Evolutionary conservation across 495 filamentous ascomycete species (phyloP), one percentile per base, ranked within the genome.

Genomic region (Talaromyces stipitatus): DNA sequence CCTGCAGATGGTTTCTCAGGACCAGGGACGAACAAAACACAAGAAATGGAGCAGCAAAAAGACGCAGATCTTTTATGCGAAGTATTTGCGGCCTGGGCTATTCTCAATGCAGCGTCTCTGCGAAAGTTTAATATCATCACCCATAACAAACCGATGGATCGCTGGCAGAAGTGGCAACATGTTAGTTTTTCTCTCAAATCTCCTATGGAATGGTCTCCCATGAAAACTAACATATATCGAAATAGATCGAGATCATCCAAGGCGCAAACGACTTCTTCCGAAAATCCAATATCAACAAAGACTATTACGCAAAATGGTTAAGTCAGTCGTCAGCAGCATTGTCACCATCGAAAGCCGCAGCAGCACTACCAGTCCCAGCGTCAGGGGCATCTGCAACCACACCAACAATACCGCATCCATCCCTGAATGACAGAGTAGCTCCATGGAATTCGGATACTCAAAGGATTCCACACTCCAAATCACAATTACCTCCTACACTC

Each of bases 81-180:
- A 55, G 68, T 73, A 28, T 77, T 78, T 52, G 72, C 76, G 3
- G 73, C 74, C 4, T 79, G 72, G 74, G 59, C 65, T 1, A 50
- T 74, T 1, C 41, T 70, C 9, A 64, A 75, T 33, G 54, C 54
- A 8, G 24, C 54, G 7, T 55, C 54, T n/a, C 4, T 55, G 22
- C 32, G 54, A 6, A 38, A 33, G 23, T 55, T 55, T 18, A 14
- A 26, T 12, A 30, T 55, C 4, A 20, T 55, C 24, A 55, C 54
- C 11, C 16, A 43, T n/a, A 20, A 45, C 22, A 58, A 62, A 14
- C 66, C 64, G 10, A 52, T 60, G 2, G 45, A 36, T 14, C 52
- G 67, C n/a, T 75, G 72, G 72, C 32, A 45, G 3, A 38, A 26
- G 8, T 75, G 71, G 72, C 63, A 70, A 10, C 74, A 76, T 46